These are phyloP conservation scores for Strobilomyces dryophilus DNA, from an alignment of 768 basidiomycete species.

Conservation along the genomic window DNA sequence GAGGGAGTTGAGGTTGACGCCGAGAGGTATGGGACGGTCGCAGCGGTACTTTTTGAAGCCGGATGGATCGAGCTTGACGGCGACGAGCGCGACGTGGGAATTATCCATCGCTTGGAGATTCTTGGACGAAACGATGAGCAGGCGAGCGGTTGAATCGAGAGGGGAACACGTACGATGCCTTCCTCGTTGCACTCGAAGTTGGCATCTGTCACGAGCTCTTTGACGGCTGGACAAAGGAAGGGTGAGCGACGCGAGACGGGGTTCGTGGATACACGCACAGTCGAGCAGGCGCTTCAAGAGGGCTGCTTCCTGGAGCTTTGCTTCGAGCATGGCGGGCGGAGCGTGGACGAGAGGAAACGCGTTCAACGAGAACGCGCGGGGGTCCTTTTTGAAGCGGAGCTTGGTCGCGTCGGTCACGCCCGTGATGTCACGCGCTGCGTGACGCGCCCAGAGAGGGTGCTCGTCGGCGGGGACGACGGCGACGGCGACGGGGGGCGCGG, in stretches of 20 bases:
- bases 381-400: conserved; percentile 33
- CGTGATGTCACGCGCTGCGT: conserved; percentile 25
- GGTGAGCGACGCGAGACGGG: not conserved
- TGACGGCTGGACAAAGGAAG: conserved; percentile 63
- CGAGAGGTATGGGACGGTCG: conserved; percentile 90
- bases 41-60: conserved; percentile 91
- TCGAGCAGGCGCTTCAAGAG: conserved; percentile 92
- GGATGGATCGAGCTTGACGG: conserved; percentile 71
- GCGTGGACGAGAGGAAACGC: conserved; percentile 8
- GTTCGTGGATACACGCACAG: conserved; percentile 46
- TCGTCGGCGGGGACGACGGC: conserved; percentile 3
- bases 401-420: conserved; percentile 28
- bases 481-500: not conserved
- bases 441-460: conserved; percentile 2
- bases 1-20: conserved; percentile 80
- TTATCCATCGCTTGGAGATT: conserved; percentile 99
- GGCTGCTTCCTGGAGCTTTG: conserved; percentile 81
- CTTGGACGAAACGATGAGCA: conserved; percentile 28
- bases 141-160: not conserved
- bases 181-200: conserved; percentile 98
- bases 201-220: conserved; percentile 95
- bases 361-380: conserved; percentile 28
- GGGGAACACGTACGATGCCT: conserved; percentile 61
- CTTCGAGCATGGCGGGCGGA: conserved; percentile 70
- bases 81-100: conserved; percentile 96